A percentile compares a stretch with the other conserved stretches of the same genome.
Conservation (phyloP, 805 yeast species). For the Kazachstania bromeliacearum region DNA sequence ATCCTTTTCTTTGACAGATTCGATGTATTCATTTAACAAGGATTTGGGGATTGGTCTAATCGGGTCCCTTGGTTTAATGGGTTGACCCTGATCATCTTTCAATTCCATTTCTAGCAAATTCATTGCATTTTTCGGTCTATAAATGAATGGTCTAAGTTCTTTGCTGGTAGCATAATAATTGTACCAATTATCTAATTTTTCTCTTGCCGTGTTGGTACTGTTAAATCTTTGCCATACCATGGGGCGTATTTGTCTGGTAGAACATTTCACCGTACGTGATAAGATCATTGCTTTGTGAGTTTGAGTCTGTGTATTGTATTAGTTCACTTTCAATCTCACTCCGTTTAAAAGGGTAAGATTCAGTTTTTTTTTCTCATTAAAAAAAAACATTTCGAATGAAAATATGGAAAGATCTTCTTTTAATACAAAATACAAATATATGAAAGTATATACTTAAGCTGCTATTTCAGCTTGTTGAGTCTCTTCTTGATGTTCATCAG, state of each 20-base stretch:
- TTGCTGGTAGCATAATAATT: constrained; percentile 29
- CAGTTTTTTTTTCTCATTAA: background rate
- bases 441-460: too few species aligned
- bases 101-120: constrained; percentile 32
- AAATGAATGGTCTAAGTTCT: constrained; percentile 31
- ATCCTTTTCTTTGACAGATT: constrained; percentile 5
- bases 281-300: too few species aligned
- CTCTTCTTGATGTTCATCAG: constrained; percentile 3
- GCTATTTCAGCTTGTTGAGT: background rate
- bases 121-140: constrained; percentile 34
- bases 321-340: too few species aligned
- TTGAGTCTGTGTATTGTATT: too few species aligned
- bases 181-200: constrained; percentile 24
- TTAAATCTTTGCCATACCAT: background rate
- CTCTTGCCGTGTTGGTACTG: background rate
- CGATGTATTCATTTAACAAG: constrained; percentile 21
- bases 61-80: constrained; percentile 28
- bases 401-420: background rate
- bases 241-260: background rate
- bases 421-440: too few species aligned
- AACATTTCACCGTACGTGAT: too few species aligned
- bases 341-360: background rate
- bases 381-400: background rate
- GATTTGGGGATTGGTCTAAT: constrained; percentile 24
- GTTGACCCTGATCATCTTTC: constrained; percentile 29